phyloP scores from a whole-genome alignment of 495 filamentous ascomycete genomes.

The Coniosporium apollinis region DNA sequence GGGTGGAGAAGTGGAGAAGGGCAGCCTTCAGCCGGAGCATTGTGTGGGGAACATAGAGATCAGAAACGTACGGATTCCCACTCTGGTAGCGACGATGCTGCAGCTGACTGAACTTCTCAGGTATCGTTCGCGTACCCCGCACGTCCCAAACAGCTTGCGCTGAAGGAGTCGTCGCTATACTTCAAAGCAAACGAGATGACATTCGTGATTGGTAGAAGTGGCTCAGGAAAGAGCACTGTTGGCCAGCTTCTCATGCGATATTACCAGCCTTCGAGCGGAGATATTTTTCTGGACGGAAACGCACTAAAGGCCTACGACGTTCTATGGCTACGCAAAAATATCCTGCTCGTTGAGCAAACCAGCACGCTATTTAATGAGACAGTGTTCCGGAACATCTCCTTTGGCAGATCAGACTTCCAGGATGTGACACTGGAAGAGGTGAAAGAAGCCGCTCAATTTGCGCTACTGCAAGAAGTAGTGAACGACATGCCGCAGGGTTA shows the following conservation, averaged over 20 bases:
- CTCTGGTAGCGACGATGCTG: background rate
- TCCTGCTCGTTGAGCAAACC: constrained; percentile 72
- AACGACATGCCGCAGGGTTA: constrained; percentile 52
- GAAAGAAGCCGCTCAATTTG: constrained; percentile 40
- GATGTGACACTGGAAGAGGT: constrained; percentile 37
- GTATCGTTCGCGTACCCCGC: constrained; percentile 75
- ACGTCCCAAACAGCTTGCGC: constrained; percentile 42
- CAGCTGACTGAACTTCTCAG: constrained; percentile 24
- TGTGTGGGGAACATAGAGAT: constrained; percentile 55
- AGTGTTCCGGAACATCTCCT: constrained; percentile 62
- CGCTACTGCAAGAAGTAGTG: constrained; percentile 59
- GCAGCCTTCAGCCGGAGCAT: constrained; percentile 17
- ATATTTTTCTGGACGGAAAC: constrained; percentile 52
- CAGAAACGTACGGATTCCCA: constrained; percentile 37
- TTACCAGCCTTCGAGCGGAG: constrained; percentile 49
- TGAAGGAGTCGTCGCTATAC: constrained; percentile 42
- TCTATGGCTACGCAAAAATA: constrained; percentile 59
- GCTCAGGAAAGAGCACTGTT: constrained; percentile 87
- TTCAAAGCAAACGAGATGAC: constrained; percentile 60
- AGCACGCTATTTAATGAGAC: constrained; percentile 75
- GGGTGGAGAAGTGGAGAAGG: constrained; percentile 14
- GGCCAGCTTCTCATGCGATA: constrained; percentile 63
- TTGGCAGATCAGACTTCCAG: constrained; percentile 40
- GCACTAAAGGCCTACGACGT: constrained; percentile 44
- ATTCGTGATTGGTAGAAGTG: constrained; percentile 74